Percentiles rank a stretch among this genome's conserved stretches.
phyloP scores from a whole-genome alignment of 2,329 filamentous ascomycete species.

The Tothia fuscella region DNA sequence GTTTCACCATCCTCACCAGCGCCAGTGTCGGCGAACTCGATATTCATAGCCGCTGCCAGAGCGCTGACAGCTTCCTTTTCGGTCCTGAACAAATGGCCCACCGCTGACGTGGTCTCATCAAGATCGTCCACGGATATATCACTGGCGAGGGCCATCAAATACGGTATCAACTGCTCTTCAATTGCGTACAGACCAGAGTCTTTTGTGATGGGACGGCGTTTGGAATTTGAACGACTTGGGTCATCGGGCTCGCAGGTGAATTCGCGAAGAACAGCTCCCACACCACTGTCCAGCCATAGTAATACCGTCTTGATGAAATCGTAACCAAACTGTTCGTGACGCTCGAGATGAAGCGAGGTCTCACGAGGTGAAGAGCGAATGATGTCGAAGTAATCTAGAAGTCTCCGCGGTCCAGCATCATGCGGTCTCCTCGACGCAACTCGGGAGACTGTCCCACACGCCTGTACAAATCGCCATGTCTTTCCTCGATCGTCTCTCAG shows the following conservation, averaged over 20 bases:
- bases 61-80: conserved; percentile 45
- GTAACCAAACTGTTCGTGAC: conserved; percentile 45
- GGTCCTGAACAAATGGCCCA: conserved; percentile 31
- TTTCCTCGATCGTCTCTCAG: conserved; percentile 44
- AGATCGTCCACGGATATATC: conserved; percentile 39
- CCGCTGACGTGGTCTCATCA: conserved; percentile 41
- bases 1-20: conserved; percentile 26
- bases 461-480: conserved; percentile 49
- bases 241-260: conserved; percentile 31
- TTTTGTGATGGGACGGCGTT: conserved; percentile 34
- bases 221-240: not conserved
- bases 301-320: conserved; percentile 53
- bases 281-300: conserved; percentile 49
- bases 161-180: conserved; percentile 46
- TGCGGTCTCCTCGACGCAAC: conserved; percentile 28
- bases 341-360: conserved; percentile 4
- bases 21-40: conserved; percentile 41
- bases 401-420: conserved; percentile 20
- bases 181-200: conserved; percentile 40
- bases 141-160: conserved; percentile 42
- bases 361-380: conserved; percentile 18
- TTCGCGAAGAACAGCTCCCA: conserved; percentile 41
- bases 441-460: conserved; percentile 44
- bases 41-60: conserved; percentile 41
- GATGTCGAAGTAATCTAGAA: conserved; percentile 13